These are phyloP conservation scores for Silene latifolia DNA, from an alignment of 148 eudicot species.

Conservation along the genomic window DNA sequence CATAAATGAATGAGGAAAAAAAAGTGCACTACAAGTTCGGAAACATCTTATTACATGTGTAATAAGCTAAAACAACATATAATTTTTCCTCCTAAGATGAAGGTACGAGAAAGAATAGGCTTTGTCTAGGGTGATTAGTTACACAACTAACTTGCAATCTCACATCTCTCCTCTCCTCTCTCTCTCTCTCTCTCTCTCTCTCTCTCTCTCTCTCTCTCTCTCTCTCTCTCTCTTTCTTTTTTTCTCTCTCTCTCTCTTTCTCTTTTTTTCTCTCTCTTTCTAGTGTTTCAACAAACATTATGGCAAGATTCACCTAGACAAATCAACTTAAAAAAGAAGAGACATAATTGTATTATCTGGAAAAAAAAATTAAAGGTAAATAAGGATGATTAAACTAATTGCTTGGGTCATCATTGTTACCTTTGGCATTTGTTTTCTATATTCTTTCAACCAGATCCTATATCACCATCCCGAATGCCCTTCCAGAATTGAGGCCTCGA, in stretches of 20 bases:
- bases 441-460: constrained; percentile 41
- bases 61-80: not conserved
- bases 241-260: not conserved
- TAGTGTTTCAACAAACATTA: constrained; percentile 14
- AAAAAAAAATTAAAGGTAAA: not conserved
- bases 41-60: not conserved
- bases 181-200: not conserved
- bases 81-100: constrained; percentile 3
- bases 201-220: not conserved
- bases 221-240: constrained; percentile 10
- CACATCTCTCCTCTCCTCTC: too few relatives aligned
- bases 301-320: not conserved
- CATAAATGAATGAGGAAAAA: not conserved
- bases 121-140: constrained; percentile 19
- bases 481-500: not conserved
- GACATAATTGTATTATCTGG: too few relatives aligned
- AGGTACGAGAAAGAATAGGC: constrained; percentile 26
- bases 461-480: constrained; percentile 22
- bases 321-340: not conserved
- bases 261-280: constrained; percentile 11
- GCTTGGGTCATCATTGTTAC: constrained; percentile 32
- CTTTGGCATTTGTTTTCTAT: constrained; percentile 37
- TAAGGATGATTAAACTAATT: constrained; percentile 27
- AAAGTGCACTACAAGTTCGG: not conserved
- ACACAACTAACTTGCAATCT: constrained; percentile 20